Percentiles rank a stretch among this genome's conserved stretches.
phyloP scores from a whole-genome alignment of 371 early-diverging fungal genomes.

The Amoeboaphelidium protococcarum region DNA sequence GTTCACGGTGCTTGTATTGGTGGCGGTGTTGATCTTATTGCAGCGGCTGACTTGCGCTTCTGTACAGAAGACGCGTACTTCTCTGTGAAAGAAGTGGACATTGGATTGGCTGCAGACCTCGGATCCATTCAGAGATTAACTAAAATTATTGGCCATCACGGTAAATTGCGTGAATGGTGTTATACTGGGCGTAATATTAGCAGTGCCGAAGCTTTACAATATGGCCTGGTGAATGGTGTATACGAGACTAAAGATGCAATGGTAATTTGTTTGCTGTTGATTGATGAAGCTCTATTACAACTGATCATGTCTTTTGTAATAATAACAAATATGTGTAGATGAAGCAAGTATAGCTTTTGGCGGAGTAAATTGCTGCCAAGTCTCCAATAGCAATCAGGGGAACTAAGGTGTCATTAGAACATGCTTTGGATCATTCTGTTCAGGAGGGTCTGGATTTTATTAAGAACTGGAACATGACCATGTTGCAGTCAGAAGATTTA shows the following conservation, averaged over 20 bases:
- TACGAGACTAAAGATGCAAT: conserved; percentile 21
- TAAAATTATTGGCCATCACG: conserved; percentile 68
- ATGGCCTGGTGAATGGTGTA: conserved; percentile 52
- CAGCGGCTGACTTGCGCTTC: conserved; percentile 75
- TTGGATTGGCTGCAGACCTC: conserved; percentile 55
- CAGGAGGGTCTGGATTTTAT: neutral
- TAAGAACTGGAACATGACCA: neutral
- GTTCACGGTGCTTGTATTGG: conserved; percentile 69
- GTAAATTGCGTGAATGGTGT: conserved; percentile 67
- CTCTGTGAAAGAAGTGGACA: conserved; percentile 66
- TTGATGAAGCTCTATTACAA: neutral
- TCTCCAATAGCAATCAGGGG: conserved; percentile 64
- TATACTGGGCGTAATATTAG: conserved; percentile 48
- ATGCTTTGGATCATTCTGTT: neutral
- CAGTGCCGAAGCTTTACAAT: conserved; percentile 42
- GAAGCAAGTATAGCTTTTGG: conserved; percentile 36
- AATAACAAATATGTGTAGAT: neutral
- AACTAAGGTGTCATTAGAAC: conserved; percentile 33
- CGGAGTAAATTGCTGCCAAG: conserved; percentile 50
- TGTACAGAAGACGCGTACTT: conserved; percentile 50
- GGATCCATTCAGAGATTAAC: conserved; percentile 79
- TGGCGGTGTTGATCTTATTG: conserved; percentile 59
- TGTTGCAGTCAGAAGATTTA: neutral
- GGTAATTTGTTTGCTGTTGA: conserved; percentile 4
- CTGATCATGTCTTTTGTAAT: conserved; percentile 3